phyloP scores from a whole-genome alignment of 2,329 filamentous ascomycete genomes.

The Colletotrichum acutatum region DNA sequence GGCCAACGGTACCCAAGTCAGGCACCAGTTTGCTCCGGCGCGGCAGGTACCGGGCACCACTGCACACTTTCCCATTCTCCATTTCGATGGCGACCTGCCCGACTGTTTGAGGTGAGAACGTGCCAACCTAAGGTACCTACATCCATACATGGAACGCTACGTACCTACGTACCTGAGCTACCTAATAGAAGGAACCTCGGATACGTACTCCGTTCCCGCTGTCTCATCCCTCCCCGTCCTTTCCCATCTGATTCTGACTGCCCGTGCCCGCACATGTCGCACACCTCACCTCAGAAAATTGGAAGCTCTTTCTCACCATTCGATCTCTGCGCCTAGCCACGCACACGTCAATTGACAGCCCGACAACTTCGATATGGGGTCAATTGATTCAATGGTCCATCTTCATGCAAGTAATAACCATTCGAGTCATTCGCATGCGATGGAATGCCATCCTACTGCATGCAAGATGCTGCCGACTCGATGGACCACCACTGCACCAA shows the following conservation, averaged over 20 bases:
- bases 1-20: background rate
- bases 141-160: no score
- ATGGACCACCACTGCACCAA: constrained; percentile 3
- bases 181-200: background rate
- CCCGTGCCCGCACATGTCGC: background rate
- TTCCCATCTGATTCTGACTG: background rate
- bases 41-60: constrained; percentile 10
- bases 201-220: background rate
- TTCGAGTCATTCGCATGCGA: background rate
- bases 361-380: background rate
- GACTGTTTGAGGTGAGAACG: background rate
- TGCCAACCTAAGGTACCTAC: no score
- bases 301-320: background rate
- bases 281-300: background rate
- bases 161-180: background rate
- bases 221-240: background rate
- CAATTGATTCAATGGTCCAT: constrained; percentile 15
- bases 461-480: constrained; percentile 11
- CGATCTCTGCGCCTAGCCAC: background rate
- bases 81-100: constrained; percentile 1
- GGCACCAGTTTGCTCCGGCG: constrained; percentile 4
- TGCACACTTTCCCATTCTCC: background rate
- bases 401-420: background rate
- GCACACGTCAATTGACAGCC: constrained; percentile 23
- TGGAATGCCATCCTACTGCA: background rate